phyloP scores from a whole-genome alignment of 2,329 filamentous ascomycete genomes.

The Celoporthe dispersa region DNA sequence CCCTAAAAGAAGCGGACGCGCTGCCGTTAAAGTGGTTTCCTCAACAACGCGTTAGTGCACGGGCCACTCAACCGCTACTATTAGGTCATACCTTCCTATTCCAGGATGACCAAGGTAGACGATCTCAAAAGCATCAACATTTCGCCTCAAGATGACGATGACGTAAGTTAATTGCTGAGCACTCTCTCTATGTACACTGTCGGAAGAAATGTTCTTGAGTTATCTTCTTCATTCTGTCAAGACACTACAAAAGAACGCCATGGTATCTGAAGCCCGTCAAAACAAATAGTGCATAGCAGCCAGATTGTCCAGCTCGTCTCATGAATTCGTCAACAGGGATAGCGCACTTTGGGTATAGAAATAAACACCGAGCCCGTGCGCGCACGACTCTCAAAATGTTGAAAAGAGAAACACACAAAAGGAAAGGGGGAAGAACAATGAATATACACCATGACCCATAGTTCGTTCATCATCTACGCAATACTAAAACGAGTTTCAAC shows the following conservation, averaged over 20 bases:
- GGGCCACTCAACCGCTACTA: neutral
- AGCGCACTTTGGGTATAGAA: neutral
- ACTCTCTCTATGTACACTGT: neutral
- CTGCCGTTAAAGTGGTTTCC: neutral
- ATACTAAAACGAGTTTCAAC: constrained; percentile 44
- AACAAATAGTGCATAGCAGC: neutral
- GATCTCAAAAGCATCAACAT: neutral
- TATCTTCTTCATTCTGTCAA: neutral
- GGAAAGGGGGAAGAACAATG: neutral
- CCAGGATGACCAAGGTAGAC: neutral
- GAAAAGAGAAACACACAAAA: too few species aligned
- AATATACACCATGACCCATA: neutral
- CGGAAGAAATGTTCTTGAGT: neutral
- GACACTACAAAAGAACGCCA: neutral
- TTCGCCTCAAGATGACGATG: neutral
- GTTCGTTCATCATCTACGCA: too few species aligned
- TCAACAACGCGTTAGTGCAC: neutral
- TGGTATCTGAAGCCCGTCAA: neutral
- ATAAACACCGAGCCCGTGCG: neutral
- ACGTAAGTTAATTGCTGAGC: neutral
- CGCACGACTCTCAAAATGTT: neutral
- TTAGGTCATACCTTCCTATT: constrained; percentile 2
- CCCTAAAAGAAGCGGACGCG: neutral
- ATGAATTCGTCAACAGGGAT: neutral
- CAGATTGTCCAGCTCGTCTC: neutral